These are phyloP conservation scores for Spergularia marina DNA, from an alignment of 148 eudicot species.

Conservation along the genomic window DNA sequence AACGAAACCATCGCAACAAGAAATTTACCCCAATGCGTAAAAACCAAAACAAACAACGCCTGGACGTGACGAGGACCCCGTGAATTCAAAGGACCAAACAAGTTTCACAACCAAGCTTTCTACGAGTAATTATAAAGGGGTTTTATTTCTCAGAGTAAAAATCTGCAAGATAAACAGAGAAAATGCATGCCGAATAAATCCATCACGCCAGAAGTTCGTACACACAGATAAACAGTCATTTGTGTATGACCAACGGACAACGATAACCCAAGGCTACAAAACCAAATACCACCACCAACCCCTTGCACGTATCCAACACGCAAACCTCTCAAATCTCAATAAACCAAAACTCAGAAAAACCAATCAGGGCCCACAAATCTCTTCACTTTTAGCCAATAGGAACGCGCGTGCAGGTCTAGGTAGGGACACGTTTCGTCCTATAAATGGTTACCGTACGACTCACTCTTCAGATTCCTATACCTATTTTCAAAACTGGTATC, in stretches of 20 bases:
- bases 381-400: not conserved
- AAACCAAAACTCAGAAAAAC: too few relatives aligned
- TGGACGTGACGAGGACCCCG: too few relatives aligned
- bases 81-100: too few relatives aligned
- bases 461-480: not conserved
- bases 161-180: not conserved
- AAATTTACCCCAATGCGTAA: too few relatives aligned
- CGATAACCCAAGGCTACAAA: not conserved
- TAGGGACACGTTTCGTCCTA: slow-evolving; percentile 14
- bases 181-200: not conserved
- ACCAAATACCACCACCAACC: not conserved
- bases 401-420: not conserved
- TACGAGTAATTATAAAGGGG: too few relatives aligned
- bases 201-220: too few relatives aligned
- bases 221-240: too few relatives aligned
- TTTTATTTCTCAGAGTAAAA: too few relatives aligned
- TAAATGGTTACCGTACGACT: not conserved
- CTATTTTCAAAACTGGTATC: not conserved
- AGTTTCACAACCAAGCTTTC: too few relatives aligned
- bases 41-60: too few relatives aligned
- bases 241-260: not conserved
- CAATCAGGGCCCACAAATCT: not conserved
- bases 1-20: too few relatives aligned
- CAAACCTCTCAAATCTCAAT: not conserved
- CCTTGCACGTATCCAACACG: not conserved